phyloP scores from a whole-genome alignment of 2,329 filamentous ascomycete species.

The Teratosphaeria destructans region DNA sequence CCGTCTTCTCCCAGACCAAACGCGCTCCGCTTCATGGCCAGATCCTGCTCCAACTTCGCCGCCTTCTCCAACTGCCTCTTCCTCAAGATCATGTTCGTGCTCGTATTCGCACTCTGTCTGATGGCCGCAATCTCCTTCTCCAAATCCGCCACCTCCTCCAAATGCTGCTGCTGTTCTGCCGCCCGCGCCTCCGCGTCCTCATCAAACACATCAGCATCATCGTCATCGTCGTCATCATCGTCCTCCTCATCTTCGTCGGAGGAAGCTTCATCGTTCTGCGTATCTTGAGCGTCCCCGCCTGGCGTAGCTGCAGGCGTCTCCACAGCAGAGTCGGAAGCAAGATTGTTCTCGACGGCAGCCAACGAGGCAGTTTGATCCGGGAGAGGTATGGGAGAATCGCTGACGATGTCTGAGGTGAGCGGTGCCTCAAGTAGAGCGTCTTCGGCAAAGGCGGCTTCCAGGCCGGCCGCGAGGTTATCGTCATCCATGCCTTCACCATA shows the following conservation, averaged over 20 bases:
- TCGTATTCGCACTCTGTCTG: slow-evolving; percentile 26
- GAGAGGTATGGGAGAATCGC: slow-evolving; percentile 18
- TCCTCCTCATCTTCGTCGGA: slow-evolving; percentile 3
- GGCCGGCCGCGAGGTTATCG: slow-evolving; percentile 18
- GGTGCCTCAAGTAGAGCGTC: slow-evolving; percentile 9
- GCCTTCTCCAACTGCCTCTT: slow-evolving; percentile 40
- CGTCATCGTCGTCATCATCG: slow-evolving; percentile 38
- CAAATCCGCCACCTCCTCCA: slow-evolving; percentile 46
- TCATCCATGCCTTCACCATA: slow-evolving; percentile 28
- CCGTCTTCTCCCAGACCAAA: slow-evolving; percentile 25
- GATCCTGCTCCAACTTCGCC: slow-evolving; percentile 41
- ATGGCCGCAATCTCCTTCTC: slow-evolving; percentile 39
- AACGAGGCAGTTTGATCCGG: slow-evolving; percentile 18
- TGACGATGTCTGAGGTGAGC: slow-evolving; percentile 16
- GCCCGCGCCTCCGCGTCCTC: slow-evolving; percentile 42
- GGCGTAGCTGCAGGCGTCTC: slow-evolving; percentile 6
- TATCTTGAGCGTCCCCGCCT: slow-evolving; percentile 19
- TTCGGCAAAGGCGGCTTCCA: slow-evolving; percentile 30
- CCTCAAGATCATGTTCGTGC: slow-evolving; percentile 39
- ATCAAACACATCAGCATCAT: slow-evolving; percentile 35
- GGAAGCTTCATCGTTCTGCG: slow-evolving; percentile 23
- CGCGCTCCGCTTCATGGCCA: slow-evolving; percentile 42
- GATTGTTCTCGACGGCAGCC: slow-evolving; percentile 12
- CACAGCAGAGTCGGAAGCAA: slow-evolving; percentile 8
- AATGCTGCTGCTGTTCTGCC: slow-evolving; percentile 37